Evolutionary conservation across 495 filamentous ascomycete genomes (phyloP), one percentile per base, ranked within the genome.

Genomic region (Penicillium subrubescens): DNA sequence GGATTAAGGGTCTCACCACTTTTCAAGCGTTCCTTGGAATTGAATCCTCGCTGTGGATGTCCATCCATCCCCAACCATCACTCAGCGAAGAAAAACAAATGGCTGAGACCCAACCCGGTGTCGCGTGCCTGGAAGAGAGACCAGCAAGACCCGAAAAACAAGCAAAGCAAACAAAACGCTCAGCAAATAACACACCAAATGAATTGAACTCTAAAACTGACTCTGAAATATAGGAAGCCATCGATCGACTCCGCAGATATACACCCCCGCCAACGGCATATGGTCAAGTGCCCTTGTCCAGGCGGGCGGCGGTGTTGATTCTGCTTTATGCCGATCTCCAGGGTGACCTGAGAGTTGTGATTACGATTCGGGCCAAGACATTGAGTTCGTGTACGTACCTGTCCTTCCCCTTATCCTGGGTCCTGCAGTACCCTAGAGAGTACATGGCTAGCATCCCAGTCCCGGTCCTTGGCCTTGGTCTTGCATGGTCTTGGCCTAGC

Each of bases 311-410:
- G 15, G 93, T 97, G 19, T 74, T 97, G 61, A 80, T 97, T 29
- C 84, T 97, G 60, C 86, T 97, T 0, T 97, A 93, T 73, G 90
- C 92, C 35, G 93, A 96, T 71, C 81, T 83, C 19, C 77, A 81
- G 41, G 93, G 93, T 11, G 89, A 94, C 50, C 77, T 97, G 33
- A 80, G 88, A 46, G 89, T 96, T 10, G 92, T 97, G 21, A 84
- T 97, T 59, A 97, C 93, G 27, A 92, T 97, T 76, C 86, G 93
- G 62, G 90, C 92, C 34, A 85, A 87, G 59, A 90, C 84, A 41
- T 75, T 97, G 64, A 87, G 88, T 73, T 84, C 81, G 59, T 88
- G 83, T 84, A 71, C 48, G 74, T 71, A 46, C 48, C 31, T 46
- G 29, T 33, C 25, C 29, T 37, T 51, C 21, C 11, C 8, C 23